Conservation (phyloP, 805 yeast genomes). For the Wickerhamiella domercqiae region DNA sequence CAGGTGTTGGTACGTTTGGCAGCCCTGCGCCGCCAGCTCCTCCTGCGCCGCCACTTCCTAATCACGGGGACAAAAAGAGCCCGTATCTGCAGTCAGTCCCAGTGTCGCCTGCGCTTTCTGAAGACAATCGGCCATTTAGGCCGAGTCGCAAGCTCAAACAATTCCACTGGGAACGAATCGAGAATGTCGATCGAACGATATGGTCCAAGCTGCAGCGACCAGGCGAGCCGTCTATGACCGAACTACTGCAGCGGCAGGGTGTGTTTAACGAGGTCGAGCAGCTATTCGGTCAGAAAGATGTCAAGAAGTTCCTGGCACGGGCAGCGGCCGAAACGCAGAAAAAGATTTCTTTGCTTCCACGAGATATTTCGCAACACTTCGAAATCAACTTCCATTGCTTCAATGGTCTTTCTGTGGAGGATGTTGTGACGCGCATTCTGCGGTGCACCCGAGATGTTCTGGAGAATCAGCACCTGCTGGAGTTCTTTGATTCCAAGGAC, state of each 20-base stretch:
- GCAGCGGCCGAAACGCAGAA: conserved; percentile 32
- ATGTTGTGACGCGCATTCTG: conserved; percentile 53
- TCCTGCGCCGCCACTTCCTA: conserved; percentile 21
- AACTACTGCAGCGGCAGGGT: conserved; percentile 57
- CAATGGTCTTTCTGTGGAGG: conserved; percentile 44
- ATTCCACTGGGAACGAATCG: conserved; percentile 92
- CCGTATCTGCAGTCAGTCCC: conserved; percentile 16
- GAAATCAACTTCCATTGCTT: conserved; percentile 83
- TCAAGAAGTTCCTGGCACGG: conserved; percentile 32
- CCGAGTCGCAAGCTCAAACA: conserved; percentile 47
- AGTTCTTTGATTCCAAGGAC: conserved; percentile 64
- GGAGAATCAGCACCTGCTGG: conserved; percentile 58
- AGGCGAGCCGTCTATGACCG: conserved; percentile 44
- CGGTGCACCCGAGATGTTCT: conserved; percentile 62
- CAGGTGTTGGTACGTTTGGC: conserved; percentile 2
- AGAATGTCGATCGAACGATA: conserved; percentile 67
- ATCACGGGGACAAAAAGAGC: conserved; percentile 15
- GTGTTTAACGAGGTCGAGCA: conserved; percentile 70
- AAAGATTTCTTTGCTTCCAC: conserved; percentile 54
- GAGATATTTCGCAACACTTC: conserved; percentile 86
- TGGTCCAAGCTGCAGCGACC: conserved; percentile 39
- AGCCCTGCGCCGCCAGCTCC: conserved; percentile 21
- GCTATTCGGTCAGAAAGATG: conserved; percentile 72
- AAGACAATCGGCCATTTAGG: conserved; percentile 2
- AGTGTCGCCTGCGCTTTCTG: neutral